These are phyloP conservation scores for Colletotrichum sidae DNA, from an alignment of 2,329 filamentous ascomycete genomes.

Conservation along the genomic window DNA sequence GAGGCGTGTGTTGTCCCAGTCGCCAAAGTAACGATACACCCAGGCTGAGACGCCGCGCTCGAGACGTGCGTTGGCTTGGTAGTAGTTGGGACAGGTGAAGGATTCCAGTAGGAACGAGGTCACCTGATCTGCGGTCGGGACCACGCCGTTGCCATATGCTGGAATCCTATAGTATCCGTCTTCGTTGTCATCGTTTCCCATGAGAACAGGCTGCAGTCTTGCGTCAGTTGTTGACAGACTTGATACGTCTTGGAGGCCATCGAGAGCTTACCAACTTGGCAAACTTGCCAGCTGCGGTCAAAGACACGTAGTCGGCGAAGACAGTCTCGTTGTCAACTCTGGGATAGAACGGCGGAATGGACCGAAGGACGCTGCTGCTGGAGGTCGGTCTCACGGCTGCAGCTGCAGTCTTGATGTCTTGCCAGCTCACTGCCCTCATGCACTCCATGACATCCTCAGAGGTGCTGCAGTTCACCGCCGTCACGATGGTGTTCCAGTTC, in stretches of 20 bases:
- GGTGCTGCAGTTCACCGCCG: constrained; percentile 45
- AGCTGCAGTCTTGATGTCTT: constrained; percentile 51
- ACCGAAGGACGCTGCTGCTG: constrained; percentile 50
- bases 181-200: constrained; percentile 59
- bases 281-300: constrained; percentile 50
- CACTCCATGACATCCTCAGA: constrained; percentile 47
- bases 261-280: constrained; percentile 40
- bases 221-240: accelerated
- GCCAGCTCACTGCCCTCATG: constrained; percentile 50
- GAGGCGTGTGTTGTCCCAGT: constrained; percentile 61
- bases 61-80: constrained; percentile 50
- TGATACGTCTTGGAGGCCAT: background rate
- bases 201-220: constrained; percentile 50
- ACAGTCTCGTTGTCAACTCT: constrained; percentile 53
- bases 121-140: constrained; percentile 52
- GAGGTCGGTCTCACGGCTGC: constrained; percentile 46
- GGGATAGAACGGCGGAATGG: constrained; percentile 55
- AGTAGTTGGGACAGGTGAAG: constrained; percentile 58
- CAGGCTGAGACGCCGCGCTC: constrained; percentile 52
- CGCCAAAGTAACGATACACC: constrained; percentile 60
- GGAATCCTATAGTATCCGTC: constrained; percentile 59
- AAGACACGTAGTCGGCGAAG: constrained; percentile 53
- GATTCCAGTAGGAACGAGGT: constrained; percentile 55
- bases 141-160: constrained; percentile 52
- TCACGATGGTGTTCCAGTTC: constrained; percentile 57